These are phyloP conservation scores for Dryas octopetala DNA, from an alignment of 306 rosid genomes.

Conservation along the genomic window DNA sequence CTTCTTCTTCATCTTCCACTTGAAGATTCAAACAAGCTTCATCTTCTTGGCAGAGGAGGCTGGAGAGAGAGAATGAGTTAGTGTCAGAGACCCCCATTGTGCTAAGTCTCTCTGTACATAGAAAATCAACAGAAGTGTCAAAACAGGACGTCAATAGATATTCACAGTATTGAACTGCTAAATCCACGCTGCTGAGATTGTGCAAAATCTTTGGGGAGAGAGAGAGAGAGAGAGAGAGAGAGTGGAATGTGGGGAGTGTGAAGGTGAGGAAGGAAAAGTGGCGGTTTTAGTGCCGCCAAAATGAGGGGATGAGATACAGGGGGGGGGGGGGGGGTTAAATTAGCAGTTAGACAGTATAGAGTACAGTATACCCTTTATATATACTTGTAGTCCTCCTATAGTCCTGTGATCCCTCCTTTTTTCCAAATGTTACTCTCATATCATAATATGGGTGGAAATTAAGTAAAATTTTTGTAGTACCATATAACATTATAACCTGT, in stretches of 20 bases:
- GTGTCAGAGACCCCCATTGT: constrained; percentile 49
- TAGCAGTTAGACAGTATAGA: constrained; percentile 36
- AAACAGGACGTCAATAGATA: constrained; percentile 22
- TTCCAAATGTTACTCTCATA: constrained; percentile 19
- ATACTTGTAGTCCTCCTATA: not conserved
- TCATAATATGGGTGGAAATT: too few relatives aligned
- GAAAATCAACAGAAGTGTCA: constrained; percentile 15
- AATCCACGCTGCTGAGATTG: constrained; percentile 29
- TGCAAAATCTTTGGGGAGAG: constrained; percentile 22
- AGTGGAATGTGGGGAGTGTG: constrained; percentile 32
- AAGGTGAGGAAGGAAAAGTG: constrained; percentile 20
- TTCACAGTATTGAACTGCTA: constrained; percentile 28
- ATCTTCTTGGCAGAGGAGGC: constrained; percentile 66
- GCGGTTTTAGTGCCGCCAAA: constrained; percentile 96
- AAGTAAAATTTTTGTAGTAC: too few relatives aligned
- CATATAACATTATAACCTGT: too few relatives aligned
- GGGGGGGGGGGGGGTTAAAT: constrained; percentile 48
- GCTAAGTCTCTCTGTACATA: constrained; percentile 26
- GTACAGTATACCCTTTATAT: not conserved
- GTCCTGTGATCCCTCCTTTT: not conserved
- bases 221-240: constrained; percentile 23
- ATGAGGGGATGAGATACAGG: constrained; percentile 48
- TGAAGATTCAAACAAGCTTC: constrained; percentile 33
- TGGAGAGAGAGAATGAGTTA: constrained; percentile 41
- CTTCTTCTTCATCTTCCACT: constrained; percentile 27